These are phyloP conservation scores for Eimeria maxima DNA, from an alignment of 169 alveolate species.

Conservation along the genomic window DNA sequence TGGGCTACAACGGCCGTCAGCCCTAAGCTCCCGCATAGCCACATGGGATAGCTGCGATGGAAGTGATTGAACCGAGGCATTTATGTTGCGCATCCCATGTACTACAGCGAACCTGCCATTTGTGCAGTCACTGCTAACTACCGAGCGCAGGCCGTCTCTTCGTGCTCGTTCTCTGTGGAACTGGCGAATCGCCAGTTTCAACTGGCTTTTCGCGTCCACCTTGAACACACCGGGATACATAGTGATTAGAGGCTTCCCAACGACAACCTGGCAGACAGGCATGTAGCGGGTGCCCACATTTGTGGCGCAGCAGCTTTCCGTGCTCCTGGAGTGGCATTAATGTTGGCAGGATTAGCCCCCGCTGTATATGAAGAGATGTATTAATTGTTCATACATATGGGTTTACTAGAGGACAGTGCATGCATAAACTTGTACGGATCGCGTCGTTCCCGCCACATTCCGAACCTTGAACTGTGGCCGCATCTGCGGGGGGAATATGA, in stretches of 20 bases:
- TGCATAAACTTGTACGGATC: background rate
- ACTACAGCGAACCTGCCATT: background rate
- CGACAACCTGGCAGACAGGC: background rate
- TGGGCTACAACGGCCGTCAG: constrained; percentile 42
- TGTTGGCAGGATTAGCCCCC: background rate
- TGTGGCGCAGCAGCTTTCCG: background rate
- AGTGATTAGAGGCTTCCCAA: too few species aligned
- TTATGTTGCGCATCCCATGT: background rate
- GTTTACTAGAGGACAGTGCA: background rate
- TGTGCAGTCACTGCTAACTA: background rate
- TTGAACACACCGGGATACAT: too few species aligned
- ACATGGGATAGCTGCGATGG: background rate
- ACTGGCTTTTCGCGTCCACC: background rate
- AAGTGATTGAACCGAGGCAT: background rate
- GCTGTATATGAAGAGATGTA: background rate
- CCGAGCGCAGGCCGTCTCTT: background rate
- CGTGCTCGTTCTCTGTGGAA: background rate
- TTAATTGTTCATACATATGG: background rate
- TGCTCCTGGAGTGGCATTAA: background rate
- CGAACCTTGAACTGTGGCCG: background rate
- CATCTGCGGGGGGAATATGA: background rate
- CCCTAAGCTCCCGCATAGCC: constrained; percentile 26
- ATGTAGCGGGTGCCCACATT: background rate
- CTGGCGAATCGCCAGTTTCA: background rate
- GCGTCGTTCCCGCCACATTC: background rate